These are phyloP conservation scores for Thielaviopsis punctulata DNA, from an alignment of 2,329 filamentous ascomycete species.

Conservation along the genomic window DNA sequence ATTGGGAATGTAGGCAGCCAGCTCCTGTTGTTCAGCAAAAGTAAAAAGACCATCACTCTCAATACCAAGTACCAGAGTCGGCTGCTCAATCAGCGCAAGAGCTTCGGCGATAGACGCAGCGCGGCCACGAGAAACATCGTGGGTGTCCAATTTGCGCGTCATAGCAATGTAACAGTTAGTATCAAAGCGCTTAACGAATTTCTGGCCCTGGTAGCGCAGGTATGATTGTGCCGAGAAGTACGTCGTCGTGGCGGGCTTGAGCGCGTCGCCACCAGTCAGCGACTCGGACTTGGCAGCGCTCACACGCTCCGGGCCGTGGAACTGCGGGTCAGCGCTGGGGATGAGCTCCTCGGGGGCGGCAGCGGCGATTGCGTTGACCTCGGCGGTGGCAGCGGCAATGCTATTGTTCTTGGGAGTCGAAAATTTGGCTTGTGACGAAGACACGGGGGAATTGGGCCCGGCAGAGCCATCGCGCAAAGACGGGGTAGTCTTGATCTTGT, in stretches of 20 bases:
- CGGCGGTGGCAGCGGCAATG: conserved; percentile 10
- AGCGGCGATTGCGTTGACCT: conserved; percentile 15
- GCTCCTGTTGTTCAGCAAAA: conserved; percentile 86
- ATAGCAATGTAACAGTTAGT: conserved; percentile 99
- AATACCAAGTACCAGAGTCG: conserved; percentile 80
- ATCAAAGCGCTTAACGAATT: conserved; percentile 94
- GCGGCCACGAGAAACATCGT: conserved; percentile 76
- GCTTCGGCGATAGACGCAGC: conserved; percentile 53
- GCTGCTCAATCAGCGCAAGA: conserved; percentile 68
- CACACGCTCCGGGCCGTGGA: conserved; percentile 32
- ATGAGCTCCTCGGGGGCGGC: conserved; percentile 15
- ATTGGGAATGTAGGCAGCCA: conserved; percentile 65
- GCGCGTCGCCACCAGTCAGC: conserved; percentile 32
- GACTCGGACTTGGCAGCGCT: conserved; percentile 14
- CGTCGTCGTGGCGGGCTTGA: conserved; percentile 40
- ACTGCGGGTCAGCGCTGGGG: conserved; percentile 45
- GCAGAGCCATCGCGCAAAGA: conserved; percentile 32
- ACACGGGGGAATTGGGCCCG: conserved; percentile 14
- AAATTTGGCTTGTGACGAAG: conserved; percentile 12
- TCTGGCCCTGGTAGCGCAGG: conserved; percentile 85
- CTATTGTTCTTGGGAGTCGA: conserved; percentile 18
- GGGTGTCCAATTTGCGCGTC: conserved; percentile 91
- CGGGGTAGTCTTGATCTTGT: conserved; percentile 40
- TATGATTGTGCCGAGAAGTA: conserved; percentile 98
- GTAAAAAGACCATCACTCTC: conserved; percentile 93